Base-by-base conservation (phyloP, 805 yeast species). In the Hanseniaspora jakobsenii region DNA sequence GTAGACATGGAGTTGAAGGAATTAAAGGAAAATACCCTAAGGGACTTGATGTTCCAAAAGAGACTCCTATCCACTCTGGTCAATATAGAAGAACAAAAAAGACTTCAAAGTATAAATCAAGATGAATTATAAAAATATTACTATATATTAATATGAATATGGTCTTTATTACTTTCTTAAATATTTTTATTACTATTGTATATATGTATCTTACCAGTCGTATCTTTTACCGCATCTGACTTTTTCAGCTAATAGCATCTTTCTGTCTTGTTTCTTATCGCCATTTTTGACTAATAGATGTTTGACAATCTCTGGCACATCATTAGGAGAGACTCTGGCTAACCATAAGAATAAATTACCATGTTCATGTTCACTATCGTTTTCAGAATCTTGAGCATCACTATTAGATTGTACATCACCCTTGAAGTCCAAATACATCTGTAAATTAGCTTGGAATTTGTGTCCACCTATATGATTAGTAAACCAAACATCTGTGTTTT, bases 381-480 rank as follows among this genome's bases (percentile, higher is more conserved):
- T 91, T 93, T 9, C 10, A 10, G 27, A 24, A 24, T 7, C 27
- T 24, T 24, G 9, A 7, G 27, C 6, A 24, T 7, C 27, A n/a
- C n/a, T n/a, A n/a, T n/a, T n/a, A n/a, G n/a, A n/a, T n/a, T n/a
- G n/a, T 73, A 19, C 34, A 13, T 30, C 64, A 17, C 48, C 48
- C 3, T 60, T 48, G 3, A 50, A 54, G 50, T 71, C 76, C 51
- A 77, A 63, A 57, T 85, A 86, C 13, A 89, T 73, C 41, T 85
- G 69, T 3, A 84, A 81, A 59, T 89, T 89, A 2, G 96, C 96
- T 1, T 91, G 85, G 61, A 68, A 91, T 60, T 91, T 91, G 63
- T 89, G 98, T 4, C 97, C 97, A 6, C 98, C 98, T 22, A 89
- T 81, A 60, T 89, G 98, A 55, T 83, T 86, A 24, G 81, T 72